phyloP scores from a whole-genome alignment of 805 yeast genomes.

The Yarrowia alimentaria region DNA sequence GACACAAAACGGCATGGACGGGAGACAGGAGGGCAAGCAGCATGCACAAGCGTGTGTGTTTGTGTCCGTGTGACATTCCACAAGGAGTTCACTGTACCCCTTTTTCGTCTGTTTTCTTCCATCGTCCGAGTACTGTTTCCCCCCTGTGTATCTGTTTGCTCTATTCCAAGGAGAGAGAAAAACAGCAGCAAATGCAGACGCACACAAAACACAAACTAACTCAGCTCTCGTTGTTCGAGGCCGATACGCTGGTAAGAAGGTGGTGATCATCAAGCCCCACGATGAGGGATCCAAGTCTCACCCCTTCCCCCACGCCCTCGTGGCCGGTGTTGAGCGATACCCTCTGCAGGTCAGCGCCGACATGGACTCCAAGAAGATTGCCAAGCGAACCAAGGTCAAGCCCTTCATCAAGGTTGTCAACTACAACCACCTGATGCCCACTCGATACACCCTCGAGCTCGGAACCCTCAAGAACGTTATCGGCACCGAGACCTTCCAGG shows the following conservation, averaged over 20 bases:
- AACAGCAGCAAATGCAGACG: too few relatives aligned
- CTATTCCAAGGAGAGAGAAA: too few relatives aligned
- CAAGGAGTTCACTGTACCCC: too few relatives aligned
- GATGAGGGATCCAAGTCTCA: slow-evolving; percentile 98
- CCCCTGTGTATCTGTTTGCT: too few relatives aligned
- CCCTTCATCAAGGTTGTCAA: slow-evolving; percentile 98
- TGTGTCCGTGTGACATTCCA: too few relatives aligned
- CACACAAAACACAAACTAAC: slow-evolving; percentile 18
- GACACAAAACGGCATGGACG: too few relatives aligned
- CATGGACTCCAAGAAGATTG: slow-evolving; percentile 93
- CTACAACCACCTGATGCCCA: slow-evolving; percentile 99
- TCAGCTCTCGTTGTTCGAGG: slow-evolving; percentile 98
- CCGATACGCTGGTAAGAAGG: slow-evolving; percentile 99
- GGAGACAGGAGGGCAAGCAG: too few relatives aligned
- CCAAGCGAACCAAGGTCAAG: slow-evolving; percentile 97
- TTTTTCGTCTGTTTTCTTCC: too few relatives aligned
- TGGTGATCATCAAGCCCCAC: slow-evolving; percentile 95
- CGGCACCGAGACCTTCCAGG: slow-evolving; percentile 89
- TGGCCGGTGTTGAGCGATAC: slow-evolving; percentile 98
- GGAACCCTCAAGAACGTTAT: slow-evolving; percentile 87
- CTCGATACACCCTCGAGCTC: slow-evolving; percentile 97
- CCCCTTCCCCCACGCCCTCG: slow-evolving; percentile 99
- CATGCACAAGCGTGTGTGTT: too few relatives aligned
- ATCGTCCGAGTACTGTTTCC: too few relatives aligned
- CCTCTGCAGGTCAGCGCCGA: slow-evolving; percentile 95